These are phyloP conservation scores for Cyberlindnera galapagoensis DNA, from an alignment of 805 yeast species.

Conservation along the genomic window DNA sequence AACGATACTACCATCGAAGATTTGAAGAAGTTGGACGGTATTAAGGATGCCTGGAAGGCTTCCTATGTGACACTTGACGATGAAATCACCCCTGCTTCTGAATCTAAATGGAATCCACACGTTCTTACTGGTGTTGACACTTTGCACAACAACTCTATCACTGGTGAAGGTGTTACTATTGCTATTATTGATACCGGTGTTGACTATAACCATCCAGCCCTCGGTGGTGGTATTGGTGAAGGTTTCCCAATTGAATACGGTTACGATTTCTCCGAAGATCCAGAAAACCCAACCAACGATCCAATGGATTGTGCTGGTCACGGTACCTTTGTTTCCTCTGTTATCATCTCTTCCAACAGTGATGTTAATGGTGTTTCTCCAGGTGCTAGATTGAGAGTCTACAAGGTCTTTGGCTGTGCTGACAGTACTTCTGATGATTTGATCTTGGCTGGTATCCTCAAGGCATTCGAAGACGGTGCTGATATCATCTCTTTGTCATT, in stretches of 20 bases:
- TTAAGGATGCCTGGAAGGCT: constrained; percentile 13
- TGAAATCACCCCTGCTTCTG: constrained; percentile 2
- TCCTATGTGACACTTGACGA: constrained; percentile 7
- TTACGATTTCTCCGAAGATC: constrained; percentile 8
- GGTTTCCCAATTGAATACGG: constrained; percentile 11
- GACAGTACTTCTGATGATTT: constrained; percentile 10
- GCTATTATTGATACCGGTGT: constrained; percentile 9
- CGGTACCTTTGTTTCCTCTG: constrained; percentile 16
- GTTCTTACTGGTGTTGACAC: constrained; percentile 3
- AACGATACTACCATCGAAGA: constrained; percentile 7
- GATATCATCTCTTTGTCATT: constrained; percentile 11
- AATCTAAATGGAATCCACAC: constrained; percentile 6
- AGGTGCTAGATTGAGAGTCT: constrained; percentile 10
- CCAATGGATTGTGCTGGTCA: constrained; percentile 17
- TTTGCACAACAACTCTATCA: constrained; percentile 2
- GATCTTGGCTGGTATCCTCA: constrained; percentile 12
- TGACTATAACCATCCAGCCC: constrained; percentile 6
- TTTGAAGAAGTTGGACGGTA: constrained; percentile 5
- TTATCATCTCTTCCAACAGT: constrained; percentile 8
- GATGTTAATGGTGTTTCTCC: constrained; percentile 13
- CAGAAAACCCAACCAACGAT: constrained; percentile 7
- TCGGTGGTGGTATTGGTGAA: constrained; percentile 7
- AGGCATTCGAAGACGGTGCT: constrained; percentile 12
- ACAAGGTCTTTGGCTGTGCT: constrained; percentile 12
- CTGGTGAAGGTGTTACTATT: constrained; percentile 3